Percentiles rank a stretch among this genome's conserved stretches.
phyloP scores from a whole-genome alignment of 2,329 filamentous ascomycete genomes.

The Epicoccum sorghinum region DNA sequence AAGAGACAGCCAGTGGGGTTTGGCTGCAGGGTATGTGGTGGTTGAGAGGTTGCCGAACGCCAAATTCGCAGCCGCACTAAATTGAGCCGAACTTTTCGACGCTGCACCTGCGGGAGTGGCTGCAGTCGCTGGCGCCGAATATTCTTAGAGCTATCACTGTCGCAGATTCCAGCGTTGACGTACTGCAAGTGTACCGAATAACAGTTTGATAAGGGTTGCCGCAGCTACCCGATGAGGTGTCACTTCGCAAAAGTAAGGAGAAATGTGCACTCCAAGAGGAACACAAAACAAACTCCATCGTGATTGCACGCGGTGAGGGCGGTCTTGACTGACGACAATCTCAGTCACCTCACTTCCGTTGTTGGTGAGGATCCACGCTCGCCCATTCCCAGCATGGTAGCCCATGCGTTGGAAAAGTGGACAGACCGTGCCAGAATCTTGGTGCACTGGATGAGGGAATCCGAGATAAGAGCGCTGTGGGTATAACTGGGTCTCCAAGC shows the following conservation, averaged over 20 bases:
- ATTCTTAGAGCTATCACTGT: slow-evolving; percentile 22
- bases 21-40: slow-evolving; percentile 27
- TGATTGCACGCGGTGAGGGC: slow-evolving; percentile 12
- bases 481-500: slow-evolving; percentile 41
- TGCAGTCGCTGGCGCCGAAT: slow-evolving; percentile 22
- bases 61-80: slow-evolving; percentile 25
- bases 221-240: slow-evolving; percentile 19
- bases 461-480: slow-evolving; percentile 44
- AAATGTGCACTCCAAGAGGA: background rate
- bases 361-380: slow-evolving; percentile 32
- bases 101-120: slow-evolving; percentile 35
- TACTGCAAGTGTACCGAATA: slow-evolving; percentile 19
- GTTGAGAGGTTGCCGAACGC: slow-evolving; percentile 20
- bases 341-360: slow-evolving; percentile 24
- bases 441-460: slow-evolving; percentile 36
- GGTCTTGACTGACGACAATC: slow-evolving; percentile 31
- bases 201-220: slow-evolving; percentile 14
- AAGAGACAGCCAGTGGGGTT: slow-evolving; percentile 33
- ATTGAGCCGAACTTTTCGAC: slow-evolving; percentile 21
- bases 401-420: slow-evolving; percentile 40
- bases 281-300: background rate
- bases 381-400: slow-evolving; percentile 26
- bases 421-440: slow-evolving; percentile 29
- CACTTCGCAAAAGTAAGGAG: background rate
- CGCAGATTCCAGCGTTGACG: slow-evolving; percentile 19